These are phyloP conservation scores for Amanita subjunquillea DNA, from an alignment of 768 basidiomycete genomes.

Conservation along the genomic window DNA sequence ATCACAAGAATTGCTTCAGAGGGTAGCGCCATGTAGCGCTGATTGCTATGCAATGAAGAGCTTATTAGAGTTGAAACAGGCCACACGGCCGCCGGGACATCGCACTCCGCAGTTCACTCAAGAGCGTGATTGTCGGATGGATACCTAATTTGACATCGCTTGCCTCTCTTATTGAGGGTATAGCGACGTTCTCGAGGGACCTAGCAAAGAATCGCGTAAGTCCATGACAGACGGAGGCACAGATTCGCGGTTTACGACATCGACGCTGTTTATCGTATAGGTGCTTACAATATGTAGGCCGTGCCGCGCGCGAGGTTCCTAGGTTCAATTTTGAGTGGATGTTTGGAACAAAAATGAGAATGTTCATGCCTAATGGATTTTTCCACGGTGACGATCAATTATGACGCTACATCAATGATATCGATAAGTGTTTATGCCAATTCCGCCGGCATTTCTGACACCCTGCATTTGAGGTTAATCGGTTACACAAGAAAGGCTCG, in stretches of 20 bases:
- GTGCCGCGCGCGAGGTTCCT: no score
- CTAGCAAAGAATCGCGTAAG: background rate
- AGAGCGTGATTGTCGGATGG: background rate
- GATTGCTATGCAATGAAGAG: background rate
- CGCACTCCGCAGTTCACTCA: background rate
- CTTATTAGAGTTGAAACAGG: background rate
- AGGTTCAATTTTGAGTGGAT: no score
- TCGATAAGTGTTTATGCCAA: no score
- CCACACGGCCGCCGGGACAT: background rate
- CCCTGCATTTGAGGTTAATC: no score
- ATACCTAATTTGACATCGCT: background rate
- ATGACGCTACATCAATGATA: no score
- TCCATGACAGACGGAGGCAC: background rate
- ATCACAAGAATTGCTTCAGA: background rate
- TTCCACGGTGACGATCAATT: no score
- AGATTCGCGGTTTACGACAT: background rate
- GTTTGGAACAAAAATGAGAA: no score
- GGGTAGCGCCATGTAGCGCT: background rate
- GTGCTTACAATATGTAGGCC: background rate
- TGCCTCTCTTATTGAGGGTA: background rate
- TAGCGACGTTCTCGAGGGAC: background rate
- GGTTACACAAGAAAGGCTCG: no score
- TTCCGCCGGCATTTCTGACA: no score
- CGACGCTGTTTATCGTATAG: background rate
- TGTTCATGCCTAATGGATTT: no score